phyloP scores from a whole-genome alignment of 2,329 filamentous ascomycete species.

The Phialemoniopsis sp. region DNA sequence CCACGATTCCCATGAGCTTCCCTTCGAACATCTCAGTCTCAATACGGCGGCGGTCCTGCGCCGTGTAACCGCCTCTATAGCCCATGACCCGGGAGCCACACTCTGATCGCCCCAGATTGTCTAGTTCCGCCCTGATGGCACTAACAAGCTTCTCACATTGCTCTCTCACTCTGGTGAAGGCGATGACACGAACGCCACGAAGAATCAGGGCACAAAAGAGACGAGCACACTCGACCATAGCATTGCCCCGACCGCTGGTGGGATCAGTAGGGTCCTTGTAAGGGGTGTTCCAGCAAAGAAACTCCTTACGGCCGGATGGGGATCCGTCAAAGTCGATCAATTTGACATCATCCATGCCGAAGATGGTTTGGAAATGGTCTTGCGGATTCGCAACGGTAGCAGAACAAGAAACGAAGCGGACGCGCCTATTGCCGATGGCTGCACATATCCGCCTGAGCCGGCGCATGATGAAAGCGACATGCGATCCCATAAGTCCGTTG shows the following conservation, averaged over 20 bases:
- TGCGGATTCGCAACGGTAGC: constrained; percentile 92
- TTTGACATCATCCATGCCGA: constrained; percentile 76
- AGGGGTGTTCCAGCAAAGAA: constrained; percentile 96
- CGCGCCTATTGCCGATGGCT: constrained; percentile 76
- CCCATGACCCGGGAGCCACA: constrained; percentile 83
- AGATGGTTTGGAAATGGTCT: constrained; percentile 91
- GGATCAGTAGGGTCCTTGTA: constrained; percentile 87
- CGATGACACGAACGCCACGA: constrained; percentile 85
- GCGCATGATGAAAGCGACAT: constrained; percentile 93
- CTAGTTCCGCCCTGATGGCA: constrained; percentile 75
- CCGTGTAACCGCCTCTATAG: constrained; percentile 91
- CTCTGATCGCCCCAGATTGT: constrained; percentile 67
- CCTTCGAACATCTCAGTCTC: constrained; percentile 97
- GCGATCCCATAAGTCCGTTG: constrained; percentile 89
- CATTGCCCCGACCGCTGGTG: constrained; percentile 78
- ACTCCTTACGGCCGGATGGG: constrained; percentile 88
- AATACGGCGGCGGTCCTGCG: constrained; percentile 82
- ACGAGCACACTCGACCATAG: constrained; percentile 79
- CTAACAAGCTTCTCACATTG: constrained; percentile 82
- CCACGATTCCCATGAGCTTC: constrained; percentile 86
- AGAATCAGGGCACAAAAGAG: constrained; percentile 88
- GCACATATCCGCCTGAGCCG: constrained; percentile 83
- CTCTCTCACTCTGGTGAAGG: constrained; percentile 84
- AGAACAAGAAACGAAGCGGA: constrained; percentile 93
- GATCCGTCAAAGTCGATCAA: constrained; percentile 90